Evolutionary conservation across 225 moss, liverwort and hornwort genomes (phyloP).

Genomic region (Marchantia paleacea): DNA sequence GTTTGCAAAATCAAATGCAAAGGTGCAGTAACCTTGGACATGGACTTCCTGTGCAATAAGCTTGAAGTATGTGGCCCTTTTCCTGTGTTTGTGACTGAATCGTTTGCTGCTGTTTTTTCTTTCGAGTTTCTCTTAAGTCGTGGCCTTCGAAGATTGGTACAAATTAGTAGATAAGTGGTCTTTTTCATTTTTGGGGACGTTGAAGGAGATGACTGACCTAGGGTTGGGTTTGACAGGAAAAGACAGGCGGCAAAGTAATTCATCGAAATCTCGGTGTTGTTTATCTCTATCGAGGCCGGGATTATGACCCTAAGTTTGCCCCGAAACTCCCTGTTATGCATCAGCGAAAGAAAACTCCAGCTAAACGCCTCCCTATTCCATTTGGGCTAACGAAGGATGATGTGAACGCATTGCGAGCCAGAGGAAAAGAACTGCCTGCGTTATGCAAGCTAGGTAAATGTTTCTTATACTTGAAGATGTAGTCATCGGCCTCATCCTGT

Average conservation of each 20-base stretch:
- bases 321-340: neutral
- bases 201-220: neutral
- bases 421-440: slow-evolving; percentile 34
- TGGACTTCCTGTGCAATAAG: slow-evolving; percentile 35
- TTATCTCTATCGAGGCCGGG: slow-evolving; percentile 37
- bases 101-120: neutral
- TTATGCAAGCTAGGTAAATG: slow-evolving; percentile 40
- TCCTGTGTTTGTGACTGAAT: neutral
- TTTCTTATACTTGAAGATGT: neutral
- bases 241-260: slow-evolving; percentile 41
- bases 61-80: slow-evolving; percentile 33
- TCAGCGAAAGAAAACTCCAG: neutral
- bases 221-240: slow-evolving; percentile 30
- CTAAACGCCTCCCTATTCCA: slow-evolving; percentile 37
- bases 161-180: neutral
- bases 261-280: slow-evolving; percentile 30
- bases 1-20: slow-evolving; percentile 48
- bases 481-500: neutral
- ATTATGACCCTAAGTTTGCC: slow-evolving; percentile 29
- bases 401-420: slow-evolving; percentile 27
- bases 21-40: slow-evolving; percentile 40
- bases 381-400: slow-evolving; percentile 36
- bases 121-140: neutral
- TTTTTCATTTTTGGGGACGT: neutral
- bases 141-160: neutral